Evolutionary conservation across 352 stramenopile species (phyloP), one percentile per base, ranked within the genome.

Genomic region (Aphanomyces invadans): DNA sequence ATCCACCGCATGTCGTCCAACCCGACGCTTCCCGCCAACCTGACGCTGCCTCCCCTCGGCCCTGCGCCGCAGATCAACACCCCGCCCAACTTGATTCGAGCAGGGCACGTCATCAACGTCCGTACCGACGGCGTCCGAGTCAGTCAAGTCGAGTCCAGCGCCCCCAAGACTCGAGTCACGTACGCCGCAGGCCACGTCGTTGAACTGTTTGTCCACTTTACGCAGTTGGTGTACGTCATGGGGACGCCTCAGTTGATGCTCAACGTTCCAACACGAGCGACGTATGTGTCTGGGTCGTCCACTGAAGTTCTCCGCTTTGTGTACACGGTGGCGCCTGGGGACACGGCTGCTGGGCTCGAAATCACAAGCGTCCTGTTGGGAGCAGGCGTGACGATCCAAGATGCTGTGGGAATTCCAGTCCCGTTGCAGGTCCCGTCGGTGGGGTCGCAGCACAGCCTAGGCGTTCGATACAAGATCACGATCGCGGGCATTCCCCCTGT

Each of bases 121-220:
- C 74, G 83, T 19, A 92, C 83, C 0, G 80, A 89, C 33, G 76
- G 79, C 0, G 71, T 88, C 21, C 74, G 76, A 1, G 65, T 90
- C 1, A 48, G 71, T 25, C 44, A 56, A 0, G 28, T 92, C 1
- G 39, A 65, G 0, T 67, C 78, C 0, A 71, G 83, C 15, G 60
- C 86, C 3, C 36, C 67, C 0, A 83, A 66, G 36, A 42, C 7
- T 15, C 7, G 36, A 15, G 36, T 76, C 0, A 56, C 76, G 1
- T 92, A 89, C 32, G 78, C 78, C 2, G 75, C 76, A n/a, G 83
- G 83, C 0, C 80, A 92, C 46, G 69, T 72, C 0, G 78, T 92
- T 25, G 61, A 76, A 0, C 11, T 92, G 19, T 77, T 68, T 0
- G 74, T 92, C 1, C 17, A 71, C 2, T 95, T 92, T 51, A 79